Conservation (phyloP, 202 grass and related monocot species). For the Miscanthus sacchariflorus region DNA sequence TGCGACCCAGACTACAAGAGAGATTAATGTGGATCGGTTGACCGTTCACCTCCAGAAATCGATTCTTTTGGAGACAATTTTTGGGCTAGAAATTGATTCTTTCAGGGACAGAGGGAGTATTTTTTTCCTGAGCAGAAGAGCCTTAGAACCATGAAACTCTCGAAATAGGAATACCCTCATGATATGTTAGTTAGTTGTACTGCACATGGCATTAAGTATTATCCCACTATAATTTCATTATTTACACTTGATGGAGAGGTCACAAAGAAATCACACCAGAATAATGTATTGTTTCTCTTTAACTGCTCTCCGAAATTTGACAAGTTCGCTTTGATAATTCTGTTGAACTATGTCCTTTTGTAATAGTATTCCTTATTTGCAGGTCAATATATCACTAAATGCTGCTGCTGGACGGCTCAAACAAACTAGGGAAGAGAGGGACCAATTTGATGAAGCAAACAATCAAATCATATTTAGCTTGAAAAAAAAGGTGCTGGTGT, state of each 20-base stretch:
- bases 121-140: neutral
- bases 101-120: no score
- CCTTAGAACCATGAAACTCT: slow-evolving; percentile 4
- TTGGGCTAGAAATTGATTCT: no score
- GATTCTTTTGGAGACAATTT: no score
- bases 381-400: slow-evolving; percentile 87
- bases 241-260: slow-evolving; percentile 11
- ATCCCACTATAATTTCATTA: neutral
- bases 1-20: no score
- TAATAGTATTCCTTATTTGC: slow-evolving; percentile 42
- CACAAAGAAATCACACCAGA: neutral
- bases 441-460: slow-evolving; percentile 98
- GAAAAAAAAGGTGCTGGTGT: slow-evolving; percentile 78
- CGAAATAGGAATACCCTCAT: slow-evolving; percentile 20
- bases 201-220: neutral
- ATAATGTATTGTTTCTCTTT: slow-evolving; percentile 39
- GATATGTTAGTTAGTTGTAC: neutral
- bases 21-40: no score
- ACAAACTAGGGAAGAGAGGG: slow-evolving; percentile 92
- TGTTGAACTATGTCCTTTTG: slow-evolving; percentile 40
- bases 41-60: no score
- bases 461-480: slow-evolving; percentile 82
- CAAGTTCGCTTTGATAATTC: neutral
- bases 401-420: slow-evolving; percentile 69
- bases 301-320: neutral